Evolutionary conservation across 768 basidiomycete species (phyloP).

Genomic region (Lactarius pseudohatsudake): DNA sequence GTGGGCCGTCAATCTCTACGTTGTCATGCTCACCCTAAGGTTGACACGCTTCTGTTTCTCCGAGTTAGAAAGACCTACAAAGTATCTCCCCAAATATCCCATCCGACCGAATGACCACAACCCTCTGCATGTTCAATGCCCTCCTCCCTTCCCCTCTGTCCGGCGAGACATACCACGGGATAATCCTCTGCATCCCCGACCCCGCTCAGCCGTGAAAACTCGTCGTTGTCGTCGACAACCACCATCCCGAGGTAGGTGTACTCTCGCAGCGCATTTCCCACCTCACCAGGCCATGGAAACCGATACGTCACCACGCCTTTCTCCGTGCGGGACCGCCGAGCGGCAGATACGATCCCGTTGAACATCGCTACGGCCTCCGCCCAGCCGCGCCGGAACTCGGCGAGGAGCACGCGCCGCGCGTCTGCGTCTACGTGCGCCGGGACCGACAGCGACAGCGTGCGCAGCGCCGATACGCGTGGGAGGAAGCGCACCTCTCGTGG

Average conservation of each 20-base stretch:
- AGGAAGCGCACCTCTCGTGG: constrained; percentile 43
- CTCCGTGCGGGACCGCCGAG: constrained; percentile 44
- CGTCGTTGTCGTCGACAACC: constrained; percentile 32
- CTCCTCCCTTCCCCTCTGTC: constrained; percentile 29
- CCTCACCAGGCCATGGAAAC: constrained; percentile 36
- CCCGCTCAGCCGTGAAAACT: constrained; percentile 31
- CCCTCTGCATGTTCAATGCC: constrained; percentile 36
- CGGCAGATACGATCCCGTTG: constrained; percentile 34
- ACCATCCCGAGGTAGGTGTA: constrained; percentile 37
- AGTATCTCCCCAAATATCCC: constrained; percentile 25
- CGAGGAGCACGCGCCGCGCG: too few relatives aligned
- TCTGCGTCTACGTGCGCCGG: too few relatives aligned
- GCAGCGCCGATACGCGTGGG: constrained; percentile 41
- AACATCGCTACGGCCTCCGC: constrained; percentile 42
- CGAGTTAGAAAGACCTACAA: constrained; percentile 22
- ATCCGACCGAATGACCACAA: constrained; percentile 39
- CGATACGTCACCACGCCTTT: constrained; percentile 48
- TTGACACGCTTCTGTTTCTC: background rate
- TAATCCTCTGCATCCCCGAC: constrained; percentile 25
- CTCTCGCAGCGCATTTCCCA: constrained; percentile 22
- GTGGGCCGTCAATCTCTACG: too few relatives aligned
- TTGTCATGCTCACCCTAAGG: background rate
- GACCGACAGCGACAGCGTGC: too few relatives aligned
- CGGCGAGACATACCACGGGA: constrained; percentile 45
- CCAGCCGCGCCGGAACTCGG: too few relatives aligned